Conservation (phyloP, 2,329 filamentous ascomycete genomes). For the Parafenestella ontariensis region DNA sequence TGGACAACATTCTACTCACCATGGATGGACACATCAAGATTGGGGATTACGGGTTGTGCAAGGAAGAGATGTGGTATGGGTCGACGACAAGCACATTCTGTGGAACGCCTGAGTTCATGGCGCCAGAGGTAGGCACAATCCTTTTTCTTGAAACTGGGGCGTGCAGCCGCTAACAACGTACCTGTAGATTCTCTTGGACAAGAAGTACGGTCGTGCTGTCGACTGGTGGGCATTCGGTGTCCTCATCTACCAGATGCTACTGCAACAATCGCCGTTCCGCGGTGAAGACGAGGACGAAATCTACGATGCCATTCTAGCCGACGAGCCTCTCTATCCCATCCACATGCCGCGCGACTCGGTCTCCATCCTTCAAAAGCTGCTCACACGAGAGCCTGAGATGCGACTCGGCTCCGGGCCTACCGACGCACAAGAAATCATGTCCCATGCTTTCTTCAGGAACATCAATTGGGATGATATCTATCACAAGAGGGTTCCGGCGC, state of each 20-base stretch:
- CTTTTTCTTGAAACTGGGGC: too few relatives aligned
- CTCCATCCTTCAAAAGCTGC: slow-evolving; percentile 94
- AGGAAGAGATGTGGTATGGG: slow-evolving; percentile 99
- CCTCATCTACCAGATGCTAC: slow-evolving; percentile 98
- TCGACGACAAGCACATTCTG: slow-evolving; percentile 98
- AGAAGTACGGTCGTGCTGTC: slow-evolving; percentile 96
- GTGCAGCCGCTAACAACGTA: background rate
- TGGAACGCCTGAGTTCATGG: slow-evolving; percentile 99
- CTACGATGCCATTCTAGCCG: slow-evolving; percentile 96
- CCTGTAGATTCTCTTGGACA: slow-evolving; percentile 86
- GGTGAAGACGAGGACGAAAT: slow-evolving; percentile 99
- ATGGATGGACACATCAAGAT: slow-evolving; percentile 98
- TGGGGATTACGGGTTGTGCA: slow-evolving; percentile 97
- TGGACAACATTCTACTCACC: slow-evolving; percentile 90
- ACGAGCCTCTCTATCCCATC: slow-evolving; percentile 97
- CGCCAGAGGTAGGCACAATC: slow-evolving; percentile 76
- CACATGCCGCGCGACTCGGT: slow-evolving; percentile 99
- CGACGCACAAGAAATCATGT: slow-evolving; percentile 98
- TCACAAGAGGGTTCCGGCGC: slow-evolving; percentile 87
- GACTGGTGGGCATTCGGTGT: slow-evolving; percentile 99
- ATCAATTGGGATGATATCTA: slow-evolving; percentile 99
- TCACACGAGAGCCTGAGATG: slow-evolving; percentile 93
- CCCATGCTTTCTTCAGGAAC: slow-evolving; percentile 95
- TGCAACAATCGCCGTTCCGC: slow-evolving; percentile 98
- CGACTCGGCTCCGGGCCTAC: slow-evolving; percentile 93